Conservation (phyloP, 2,329 filamentous ascomycete genomes). For the Endoconidiophora laricicola region DNA sequence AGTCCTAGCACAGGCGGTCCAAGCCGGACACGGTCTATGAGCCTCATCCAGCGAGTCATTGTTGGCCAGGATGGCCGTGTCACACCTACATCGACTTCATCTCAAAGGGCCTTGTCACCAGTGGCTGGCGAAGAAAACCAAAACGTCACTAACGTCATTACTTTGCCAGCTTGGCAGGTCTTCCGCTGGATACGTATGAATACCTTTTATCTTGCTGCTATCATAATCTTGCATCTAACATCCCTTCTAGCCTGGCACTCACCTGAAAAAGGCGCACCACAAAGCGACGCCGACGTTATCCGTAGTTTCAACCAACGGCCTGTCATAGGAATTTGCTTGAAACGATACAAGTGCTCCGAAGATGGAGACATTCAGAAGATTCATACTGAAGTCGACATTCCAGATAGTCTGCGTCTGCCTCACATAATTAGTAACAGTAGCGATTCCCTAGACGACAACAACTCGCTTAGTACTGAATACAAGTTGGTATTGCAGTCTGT, state of each 20-base stretch:
- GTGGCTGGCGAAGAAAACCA: slow-evolving; percentile 20
- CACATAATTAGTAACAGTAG: slow-evolving; percentile 52
- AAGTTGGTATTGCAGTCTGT: slow-evolving; percentile 83
- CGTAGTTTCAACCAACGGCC: slow-evolving; percentile 73
- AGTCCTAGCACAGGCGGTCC: background rate
- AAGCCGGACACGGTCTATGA: slow-evolving; percentile 26
- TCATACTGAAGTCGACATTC: slow-evolving; percentile 73
- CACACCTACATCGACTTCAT: slow-evolving; percentile 16
- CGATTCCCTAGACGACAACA: slow-evolving; percentile 24
- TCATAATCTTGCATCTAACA: background rate
- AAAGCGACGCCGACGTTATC: slow-evolving; percentile 65
- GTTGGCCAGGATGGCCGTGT: slow-evolving; percentile 29
- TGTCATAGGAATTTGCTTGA: slow-evolving; percentile 81
- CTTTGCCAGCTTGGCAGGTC: slow-evolving; percentile 95
- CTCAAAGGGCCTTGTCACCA: slow-evolving; percentile 21
- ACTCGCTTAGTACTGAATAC: slow-evolving; percentile 70
- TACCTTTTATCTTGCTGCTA: slow-evolving; percentile 3
- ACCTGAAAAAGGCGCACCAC: slow-evolving; percentile 32
- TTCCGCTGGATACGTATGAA: slow-evolving; percentile 76
- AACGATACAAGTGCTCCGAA: slow-evolving; percentile 45
- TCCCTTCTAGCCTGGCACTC: slow-evolving; percentile 62
- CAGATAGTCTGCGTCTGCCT: slow-evolving; percentile 60
- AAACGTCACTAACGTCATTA: slow-evolving; percentile 57
- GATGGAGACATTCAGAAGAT: slow-evolving; percentile 21
- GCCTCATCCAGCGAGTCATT: slow-evolving; percentile 44